Evolutionary conservation across 768 basidiomycete genomes (phyloP).

Genomic region (Chalciporus chontae): DNA sequence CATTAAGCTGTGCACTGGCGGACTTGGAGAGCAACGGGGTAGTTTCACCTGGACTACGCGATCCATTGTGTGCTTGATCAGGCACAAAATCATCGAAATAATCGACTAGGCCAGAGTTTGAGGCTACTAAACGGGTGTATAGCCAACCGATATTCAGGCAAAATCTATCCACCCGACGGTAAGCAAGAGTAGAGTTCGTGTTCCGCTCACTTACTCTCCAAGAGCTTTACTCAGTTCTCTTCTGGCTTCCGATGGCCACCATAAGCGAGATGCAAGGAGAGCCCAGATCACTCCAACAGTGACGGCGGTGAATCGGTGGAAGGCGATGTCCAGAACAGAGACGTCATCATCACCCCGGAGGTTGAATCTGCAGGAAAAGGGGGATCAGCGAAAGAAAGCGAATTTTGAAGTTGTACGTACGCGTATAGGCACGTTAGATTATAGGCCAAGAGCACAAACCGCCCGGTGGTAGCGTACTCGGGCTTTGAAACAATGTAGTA

Average conservation of each 20-base stretch:
- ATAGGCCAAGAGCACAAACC: slow-evolving; percentile 84
- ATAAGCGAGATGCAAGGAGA: slow-evolving; percentile 78
- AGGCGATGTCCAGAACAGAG: slow-evolving; percentile 66
- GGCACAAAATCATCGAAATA: slow-evolving; percentile 26
- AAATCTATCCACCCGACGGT: slow-evolving; percentile 50
- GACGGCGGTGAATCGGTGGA: slow-evolving; percentile 76
- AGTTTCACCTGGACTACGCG: slow-evolving; percentile 24
- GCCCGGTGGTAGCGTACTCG: slow-evolving; percentile 66
- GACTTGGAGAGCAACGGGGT: slow-evolving; percentile 33
- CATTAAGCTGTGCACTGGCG: slow-evolving; percentile 43
- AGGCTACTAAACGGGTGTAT: slow-evolving; percentile 86
- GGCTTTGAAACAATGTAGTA: slow-evolving; percentile 83
- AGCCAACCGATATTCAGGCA: slow-evolving; percentile 93
- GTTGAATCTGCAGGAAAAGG: slow-evolving; percentile 60
- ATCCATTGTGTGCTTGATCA: slow-evolving; percentile 1
- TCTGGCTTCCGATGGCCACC: slow-evolving; percentile 96
- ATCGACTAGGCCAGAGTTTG: slow-evolving; percentile 72
- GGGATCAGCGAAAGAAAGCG: not conserved
- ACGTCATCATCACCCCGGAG: slow-evolving; percentile 57
- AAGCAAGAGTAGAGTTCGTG: not conserved
- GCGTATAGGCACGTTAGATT: slow-evolving; percentile 80
- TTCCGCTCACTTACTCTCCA: slow-evolving; percentile 66
- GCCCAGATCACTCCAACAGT: slow-evolving; percentile 88
- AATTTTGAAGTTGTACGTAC: slow-evolving; percentile 33
- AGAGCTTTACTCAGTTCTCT: slow-evolving; percentile 80